These are phyloP conservation scores for Bremia lactucae DNA, from an alignment of 352 stramenopile species.

Conservation along the genomic window DNA sequence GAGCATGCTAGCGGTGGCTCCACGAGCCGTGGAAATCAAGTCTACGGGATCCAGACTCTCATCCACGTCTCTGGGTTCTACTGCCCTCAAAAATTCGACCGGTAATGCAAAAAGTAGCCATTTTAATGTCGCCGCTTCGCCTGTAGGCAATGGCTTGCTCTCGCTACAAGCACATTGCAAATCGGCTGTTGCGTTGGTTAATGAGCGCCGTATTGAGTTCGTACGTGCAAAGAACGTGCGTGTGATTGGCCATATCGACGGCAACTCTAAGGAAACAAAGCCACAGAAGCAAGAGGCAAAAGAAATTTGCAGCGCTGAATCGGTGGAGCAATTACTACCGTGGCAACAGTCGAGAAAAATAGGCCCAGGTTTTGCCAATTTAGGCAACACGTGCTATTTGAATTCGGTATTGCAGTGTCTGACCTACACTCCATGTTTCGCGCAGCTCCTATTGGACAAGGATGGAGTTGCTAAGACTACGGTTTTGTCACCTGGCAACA, in stretches of 20 bases:
- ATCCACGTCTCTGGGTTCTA: constrained; percentile 5
- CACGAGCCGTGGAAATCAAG: constrained; percentile 6
- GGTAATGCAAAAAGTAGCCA: constrained; percentile 1
- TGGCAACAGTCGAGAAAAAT: constrained; percentile 72
- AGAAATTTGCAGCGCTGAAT: constrained; percentile 31
- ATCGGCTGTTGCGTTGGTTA: constrained; percentile 63
- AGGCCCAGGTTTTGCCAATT: constrained; percentile 76
- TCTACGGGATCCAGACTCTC: background rate
- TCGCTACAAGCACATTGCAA: constrained; percentile 55
- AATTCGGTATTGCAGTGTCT: constrained; percentile 90
- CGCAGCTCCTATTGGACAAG: constrained; percentile 82
- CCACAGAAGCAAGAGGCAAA: constrained; percentile 20
- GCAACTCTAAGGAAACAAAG: constrained; percentile 10
- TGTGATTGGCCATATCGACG: constrained; percentile 30
- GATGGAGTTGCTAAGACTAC: constrained; percentile 30
- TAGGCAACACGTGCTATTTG: constrained; percentile 94
- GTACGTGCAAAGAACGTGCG: constrained; percentile 47
- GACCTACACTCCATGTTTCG: constrained; percentile 67
- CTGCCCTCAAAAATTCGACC: constrained; percentile 1
- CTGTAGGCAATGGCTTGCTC: constrained; percentile 10
- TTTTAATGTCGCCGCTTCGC: constrained; percentile 6
- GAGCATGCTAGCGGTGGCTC: constrained; percentile 17
- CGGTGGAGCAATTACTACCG: constrained; percentile 39
- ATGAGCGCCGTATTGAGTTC: constrained; percentile 78
- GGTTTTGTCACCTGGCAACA: constrained; percentile 22